Percentiles rank a stretch among this genome's conserved stretches.
Evolutionary conservation across 2,329 filamentous ascomycete genomes (phyloP).

Genomic region (Colletotrichum sp.): DNA sequence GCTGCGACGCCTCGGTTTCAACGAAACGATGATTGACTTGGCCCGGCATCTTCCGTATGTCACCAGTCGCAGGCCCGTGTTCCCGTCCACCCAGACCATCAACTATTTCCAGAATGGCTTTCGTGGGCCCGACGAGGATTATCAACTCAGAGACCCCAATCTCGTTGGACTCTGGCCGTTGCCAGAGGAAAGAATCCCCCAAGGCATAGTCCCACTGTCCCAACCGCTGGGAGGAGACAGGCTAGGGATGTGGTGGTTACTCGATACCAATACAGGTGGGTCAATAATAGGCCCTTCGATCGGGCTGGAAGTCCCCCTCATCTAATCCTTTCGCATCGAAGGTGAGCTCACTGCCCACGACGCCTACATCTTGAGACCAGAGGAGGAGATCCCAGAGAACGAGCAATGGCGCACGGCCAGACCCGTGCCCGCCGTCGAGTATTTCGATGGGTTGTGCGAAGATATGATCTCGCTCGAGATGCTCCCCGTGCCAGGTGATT

Average conservation of each 20-base stretch:
- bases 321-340: neutral
- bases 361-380: neutral
- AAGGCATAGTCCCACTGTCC: neutral
- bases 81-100: neutral
- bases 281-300: fast-evolving
- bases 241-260: neutral
- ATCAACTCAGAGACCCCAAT: neutral
- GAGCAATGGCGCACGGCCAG: neutral
- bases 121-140: fast-evolving
- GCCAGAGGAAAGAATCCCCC: neutral
- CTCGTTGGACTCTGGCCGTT: neutral
- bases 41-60: neutral
- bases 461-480: too few relatives aligned
- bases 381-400: neutral
- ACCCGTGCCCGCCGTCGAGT: neutral
- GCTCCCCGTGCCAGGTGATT: too few relatives aligned
- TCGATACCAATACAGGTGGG: neutral
- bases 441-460: neutral
- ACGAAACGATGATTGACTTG: neutral
- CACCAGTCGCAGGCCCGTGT: neutral
- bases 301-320: fast-evolving
- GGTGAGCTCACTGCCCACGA: neutral
- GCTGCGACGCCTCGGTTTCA: neutral
- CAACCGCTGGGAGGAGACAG: neutral
- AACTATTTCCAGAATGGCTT: neutral